Base-by-base conservation (phyloP, 257 asterid species). In the Marsdenia floribunda region DNA sequence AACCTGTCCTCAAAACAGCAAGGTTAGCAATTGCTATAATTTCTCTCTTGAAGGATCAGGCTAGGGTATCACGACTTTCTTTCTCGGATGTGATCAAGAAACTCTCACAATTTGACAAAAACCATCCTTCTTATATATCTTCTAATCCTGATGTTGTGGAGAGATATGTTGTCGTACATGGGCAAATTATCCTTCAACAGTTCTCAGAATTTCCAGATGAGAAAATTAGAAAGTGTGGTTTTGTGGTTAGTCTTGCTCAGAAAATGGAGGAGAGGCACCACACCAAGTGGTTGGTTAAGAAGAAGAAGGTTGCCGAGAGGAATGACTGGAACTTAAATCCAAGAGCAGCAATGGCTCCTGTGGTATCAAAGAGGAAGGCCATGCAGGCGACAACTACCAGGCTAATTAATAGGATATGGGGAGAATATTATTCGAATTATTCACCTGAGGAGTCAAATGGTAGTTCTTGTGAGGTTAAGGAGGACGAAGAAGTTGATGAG, bases 211-310 rank as follows among this genome's bases (percentile, higher is more conserved):
- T 78, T 82, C 99, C 97, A 18, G 97, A 94, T 86, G 85, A 79
- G 54, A 85, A 47, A 55, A 92, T 94, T 67, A 92, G 81, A 82
- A 90, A 88, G 80, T 83, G 92, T 65, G 83, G 96, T 40, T 94
- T 94, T 63, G 96, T 83, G 78, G 71, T 78, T 81, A 96, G 96
- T 29, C 95, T 94, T 46, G 65, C 83, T 53, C 82, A 82, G 80
- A 92, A 92, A 80, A 94, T 94, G 99, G 97, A 94, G 82, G 96
- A 86, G 81, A 89, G 87, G 79, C 97, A 89, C 90, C 99, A 94
- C 76, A 89, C 97, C 0, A 92, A 92, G 73, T 90, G 97, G 97
- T 81, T 90, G 63, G 96, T 94, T 74, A 94, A 90, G 96, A 92
- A 89, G 83, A 92, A 94, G 90, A 89, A 87, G 85, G 53, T 86